Percentiles rank a stretch among this genome's conserved stretches.
These are phyloP conservation scores for Xylaria cubensis DNA, from an alignment of 495 filamentous ascomycete species.

Conservation along the genomic window DNA sequence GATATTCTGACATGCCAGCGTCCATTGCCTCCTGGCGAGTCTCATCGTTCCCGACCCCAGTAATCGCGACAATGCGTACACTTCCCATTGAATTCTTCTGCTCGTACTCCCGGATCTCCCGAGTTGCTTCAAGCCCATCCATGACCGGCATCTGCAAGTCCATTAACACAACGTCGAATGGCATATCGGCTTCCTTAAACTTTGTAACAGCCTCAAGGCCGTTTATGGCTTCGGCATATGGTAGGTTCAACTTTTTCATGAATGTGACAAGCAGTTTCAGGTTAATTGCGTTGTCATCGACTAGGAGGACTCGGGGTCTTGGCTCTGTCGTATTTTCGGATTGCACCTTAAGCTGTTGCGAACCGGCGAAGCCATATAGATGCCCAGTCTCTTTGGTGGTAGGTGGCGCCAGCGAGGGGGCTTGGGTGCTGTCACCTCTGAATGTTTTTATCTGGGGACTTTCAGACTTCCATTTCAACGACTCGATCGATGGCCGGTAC, in stretches of 20 bases:
- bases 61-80: conserved; percentile 70
- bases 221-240: background rate
- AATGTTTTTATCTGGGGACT: background rate
- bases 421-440: background rate
- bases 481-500: background rate
- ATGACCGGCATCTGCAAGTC: conserved; percentile 74
- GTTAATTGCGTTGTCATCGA: background rate
- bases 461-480: conserved; percentile 3
- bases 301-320: background rate
- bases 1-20: conserved; percentile 69
- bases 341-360: too few relatives aligned
- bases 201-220: background rate
- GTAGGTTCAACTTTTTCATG: background rate
- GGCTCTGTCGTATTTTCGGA: too few relatives aligned
- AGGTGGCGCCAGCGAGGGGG: background rate
- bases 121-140: conserved; percentile 65
- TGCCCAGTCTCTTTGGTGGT: too few relatives aligned
- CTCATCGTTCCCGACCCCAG: conserved; percentile 67
- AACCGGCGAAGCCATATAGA: too few relatives aligned
- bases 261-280: background rate
- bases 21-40: conserved; percentile 69
- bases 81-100: conserved; percentile 39
- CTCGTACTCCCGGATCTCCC: conserved; percentile 59
- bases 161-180: conserved; percentile 65
- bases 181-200: conserved; percentile 11